phyloP scores from a whole-genome alignment of 768 basidiomycete genomes.

The Candolleomyces efflorescens region DNA sequence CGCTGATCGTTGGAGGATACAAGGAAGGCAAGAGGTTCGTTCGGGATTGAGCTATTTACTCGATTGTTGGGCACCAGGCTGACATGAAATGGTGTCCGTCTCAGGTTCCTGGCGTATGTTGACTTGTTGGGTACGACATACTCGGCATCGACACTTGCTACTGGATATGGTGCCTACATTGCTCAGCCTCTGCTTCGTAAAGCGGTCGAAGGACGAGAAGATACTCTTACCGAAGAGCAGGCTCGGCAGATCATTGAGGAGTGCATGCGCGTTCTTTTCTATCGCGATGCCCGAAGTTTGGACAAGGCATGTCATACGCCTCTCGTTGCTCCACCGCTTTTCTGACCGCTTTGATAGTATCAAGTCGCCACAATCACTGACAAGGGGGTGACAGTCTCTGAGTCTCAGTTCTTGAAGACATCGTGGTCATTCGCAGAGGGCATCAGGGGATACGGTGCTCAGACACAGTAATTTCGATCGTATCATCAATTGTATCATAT shows the following conservation, averaged over 20 bases:
- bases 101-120: slow-evolving; percentile 89
- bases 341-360: slow-evolving; percentile 51
- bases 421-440: slow-evolving; percentile 92
- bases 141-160: slow-evolving; percentile 87
- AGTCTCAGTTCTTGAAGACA: slow-evolving; percentile 70
- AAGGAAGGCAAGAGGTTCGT: slow-evolving; percentile 77
- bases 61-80: neutral
- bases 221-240: slow-evolving; percentile 70
- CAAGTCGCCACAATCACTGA: slow-evolving; percentile 91
- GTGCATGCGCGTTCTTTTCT: slow-evolving; percentile 91
- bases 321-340: neutral
- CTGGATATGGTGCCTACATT: slow-evolving; percentile 90
- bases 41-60: neutral
- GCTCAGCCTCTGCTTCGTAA: slow-evolving; percentile 90
- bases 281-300: slow-evolving; percentile 91
- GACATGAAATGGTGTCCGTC: neutral
- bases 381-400: slow-evolving; percentile 73
- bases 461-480: slow-evolving; percentile 74
- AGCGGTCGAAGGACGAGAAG: slow-evolving; percentile 81
- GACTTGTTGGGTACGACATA: slow-evolving; percentile 98
- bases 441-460: slow-evolving; percentile 86
- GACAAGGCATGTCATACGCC: slow-evolving; percentile 64
- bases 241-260: slow-evolving; percentile 76
- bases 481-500: slow-evolving; percentile 10
- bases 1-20: slow-evolving; percentile 87